Conservation (phyloP, 2,329 filamentous ascomycete genomes). For the Beauveria caledonica region DNA sequence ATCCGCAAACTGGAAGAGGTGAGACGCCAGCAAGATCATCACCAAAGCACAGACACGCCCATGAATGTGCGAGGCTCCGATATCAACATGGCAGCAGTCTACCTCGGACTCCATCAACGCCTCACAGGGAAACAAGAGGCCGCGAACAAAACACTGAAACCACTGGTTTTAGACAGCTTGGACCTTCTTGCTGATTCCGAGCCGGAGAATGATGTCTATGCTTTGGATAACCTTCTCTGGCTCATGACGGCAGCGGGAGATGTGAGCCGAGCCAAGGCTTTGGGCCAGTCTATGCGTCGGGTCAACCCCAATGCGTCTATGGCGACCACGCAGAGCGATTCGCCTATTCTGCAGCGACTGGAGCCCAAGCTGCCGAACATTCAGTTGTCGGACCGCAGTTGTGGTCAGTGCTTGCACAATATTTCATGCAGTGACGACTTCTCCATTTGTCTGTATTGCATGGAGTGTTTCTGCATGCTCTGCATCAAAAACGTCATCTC, state of each 20-base stretch:
- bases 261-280: constrained; percentile 26
- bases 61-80: constrained; percentile 33
- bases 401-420: constrained; percentile 30
- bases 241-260: constrained; percentile 32
- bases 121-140: constrained; percentile 21
- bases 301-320: constrained; percentile 23
- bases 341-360: constrained; percentile 20
- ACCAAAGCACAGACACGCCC: constrained; percentile 32
- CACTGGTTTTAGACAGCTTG: constrained; percentile 29
- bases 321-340: constrained; percentile 20
- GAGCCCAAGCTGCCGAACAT: constrained; percentile 31
- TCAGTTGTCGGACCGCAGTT: constrained; percentile 25
- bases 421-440: constrained; percentile 25
- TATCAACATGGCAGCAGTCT: constrained; percentile 33
- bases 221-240: constrained; percentile 32
- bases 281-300: constrained; percentile 32
- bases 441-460: constrained; percentile 29
- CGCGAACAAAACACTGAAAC: constrained; percentile 22
- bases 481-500: constrained; percentile 26
- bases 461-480: constrained; percentile 30
- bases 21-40: constrained; percentile 27
- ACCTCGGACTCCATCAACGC: constrained; percentile 30
- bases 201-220: constrained; percentile 33
- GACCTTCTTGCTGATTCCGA: constrained; percentile 32
- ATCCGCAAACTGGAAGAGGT: constrained; percentile 28